Conservation (phyloP, 164 flowering plant genomes). For the Annona cherimola region DNA sequence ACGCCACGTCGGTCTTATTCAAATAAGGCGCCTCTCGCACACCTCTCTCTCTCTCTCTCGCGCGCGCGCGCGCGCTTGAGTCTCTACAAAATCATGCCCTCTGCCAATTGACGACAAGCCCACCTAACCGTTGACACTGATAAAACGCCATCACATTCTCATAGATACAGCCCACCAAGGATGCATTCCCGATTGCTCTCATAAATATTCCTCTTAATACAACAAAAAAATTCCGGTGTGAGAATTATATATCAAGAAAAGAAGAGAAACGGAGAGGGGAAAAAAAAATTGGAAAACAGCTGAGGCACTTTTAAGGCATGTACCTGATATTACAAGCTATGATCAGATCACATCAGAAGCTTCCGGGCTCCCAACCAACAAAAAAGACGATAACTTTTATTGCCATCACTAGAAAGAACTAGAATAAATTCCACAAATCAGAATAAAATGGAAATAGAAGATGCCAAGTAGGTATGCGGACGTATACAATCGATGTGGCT, state of each 20-base stretch:
- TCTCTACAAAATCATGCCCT: not conserved
- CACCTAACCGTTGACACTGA: too few species aligned
- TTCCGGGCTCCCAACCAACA: not conserved
- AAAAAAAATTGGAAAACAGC: not conserved
- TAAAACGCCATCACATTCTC: too few species aligned
- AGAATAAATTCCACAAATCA: not conserved
- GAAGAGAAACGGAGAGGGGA: not conserved
- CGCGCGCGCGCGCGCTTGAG: not conserved
- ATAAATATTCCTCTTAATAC: not conserved
- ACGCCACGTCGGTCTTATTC: too few species aligned
- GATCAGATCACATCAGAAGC: constrained; percentile 2
- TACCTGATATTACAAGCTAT: constrained; percentile 10
- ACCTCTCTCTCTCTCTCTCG: too few species aligned
- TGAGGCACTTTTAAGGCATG: constrained; percentile 3
- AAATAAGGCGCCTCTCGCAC: too few species aligned
- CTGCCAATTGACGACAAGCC: not conserved
- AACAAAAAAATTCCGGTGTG: not conserved
- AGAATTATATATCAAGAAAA: constrained; percentile 7
- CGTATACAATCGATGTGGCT: not conserved
- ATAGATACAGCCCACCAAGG: not conserved
- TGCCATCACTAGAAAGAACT: constrained; percentile 18
- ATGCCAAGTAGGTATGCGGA: not conserved
- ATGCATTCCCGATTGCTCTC: not conserved
- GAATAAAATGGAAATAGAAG: constrained; percentile 1
- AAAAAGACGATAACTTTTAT: constrained; percentile 14